phyloP scores from a whole-genome alignment of 116 monocot species.

The Trichopus zeylanicus region DNA sequence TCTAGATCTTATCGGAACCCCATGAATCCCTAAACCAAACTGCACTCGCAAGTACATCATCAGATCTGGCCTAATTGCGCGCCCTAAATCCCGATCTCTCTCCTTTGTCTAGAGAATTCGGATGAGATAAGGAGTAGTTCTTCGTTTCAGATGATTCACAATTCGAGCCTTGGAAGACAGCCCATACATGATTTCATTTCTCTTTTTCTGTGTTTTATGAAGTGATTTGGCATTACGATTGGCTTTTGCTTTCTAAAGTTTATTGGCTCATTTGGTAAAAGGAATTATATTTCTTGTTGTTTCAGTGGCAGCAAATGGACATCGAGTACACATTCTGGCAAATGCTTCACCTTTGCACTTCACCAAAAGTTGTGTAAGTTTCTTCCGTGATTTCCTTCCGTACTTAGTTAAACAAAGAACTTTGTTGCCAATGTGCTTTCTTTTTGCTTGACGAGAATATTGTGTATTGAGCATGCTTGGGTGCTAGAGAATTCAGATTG shows the following conservation, averaged over 20 bases:
- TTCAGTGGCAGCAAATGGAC: slow-evolving; percentile 96
- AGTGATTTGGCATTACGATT: neutral
- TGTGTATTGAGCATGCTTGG: too few relatives aligned
- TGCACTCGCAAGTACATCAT: too few relatives aligned
- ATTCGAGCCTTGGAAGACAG: neutral
- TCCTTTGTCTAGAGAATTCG: neutral
- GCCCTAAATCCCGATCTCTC: too few relatives aligned
- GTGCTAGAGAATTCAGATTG: too few relatives aligned
- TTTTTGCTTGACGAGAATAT: too few relatives aligned
- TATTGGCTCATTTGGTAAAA: neutral
- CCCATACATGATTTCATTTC: neutral
- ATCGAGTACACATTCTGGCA: slow-evolving; percentile 97
- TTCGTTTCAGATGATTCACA: neutral
- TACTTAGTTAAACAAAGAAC: neutral
- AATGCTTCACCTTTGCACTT: slow-evolving; percentile 93
- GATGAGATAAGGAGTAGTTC: neutral
- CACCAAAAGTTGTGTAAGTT: slow-evolving; percentile 96
- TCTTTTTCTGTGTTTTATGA: neutral
- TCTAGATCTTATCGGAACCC: neutral
- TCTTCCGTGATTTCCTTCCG: neutral
- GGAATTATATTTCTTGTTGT: neutral
- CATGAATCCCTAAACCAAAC: neutral
- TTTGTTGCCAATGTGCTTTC: neutral
- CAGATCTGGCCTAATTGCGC: too few relatives aligned
- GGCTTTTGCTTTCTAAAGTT: neutral